Evolutionary conservation across 345 rosid genomes (phyloP), one percentile per base, ranked within the genome.

Genomic region (Heritiera fomes): DNA sequence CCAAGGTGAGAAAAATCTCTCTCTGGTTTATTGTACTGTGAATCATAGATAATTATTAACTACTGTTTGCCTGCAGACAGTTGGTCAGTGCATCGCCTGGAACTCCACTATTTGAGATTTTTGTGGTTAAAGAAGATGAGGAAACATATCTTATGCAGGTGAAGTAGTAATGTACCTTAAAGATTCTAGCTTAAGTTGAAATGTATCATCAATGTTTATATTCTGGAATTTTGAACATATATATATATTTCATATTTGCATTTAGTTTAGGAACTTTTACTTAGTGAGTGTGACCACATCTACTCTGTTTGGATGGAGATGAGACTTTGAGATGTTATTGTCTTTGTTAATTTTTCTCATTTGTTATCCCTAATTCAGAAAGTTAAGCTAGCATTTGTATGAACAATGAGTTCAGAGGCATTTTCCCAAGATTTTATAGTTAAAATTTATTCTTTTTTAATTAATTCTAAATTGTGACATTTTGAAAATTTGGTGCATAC

Each of bases 21-120:
- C 34, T 67, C 49, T 76, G 41, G 49, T 69, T 74, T 66, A 13
- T 59, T 84, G 46, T 55, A 47, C 41, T 17, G 12, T 84, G 18
- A 78, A 56, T 32, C 67, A 66, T 34, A 81, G 56, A 63, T 83
- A 10, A 81, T 66, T 74, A 20, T 77, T 62, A 49, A 14, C 23
- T 8, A 80, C 75, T 77, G 41, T 76, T 87, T 86, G 77, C 49
- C 8, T 87, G 75, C 94, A 95, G 99, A 86, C 97, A 95, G 85
- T 83, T 95, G 89, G 89, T 87, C 76, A 87, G 89, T 80, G 87
- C 88, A 81, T 89, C 94, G 73, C 87, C 94, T 79, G 99, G 99
- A 82, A 90, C 91, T 80, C 98, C 95, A 23, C 82, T 95, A n/a
- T 95, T 93, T 85, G 99, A 95, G 87, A 90, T 95, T 85, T 95